Conservation (phyloP, 2,329 filamentous ascomycete genomes). For the Albophoma yamanashiensis region DNA sequence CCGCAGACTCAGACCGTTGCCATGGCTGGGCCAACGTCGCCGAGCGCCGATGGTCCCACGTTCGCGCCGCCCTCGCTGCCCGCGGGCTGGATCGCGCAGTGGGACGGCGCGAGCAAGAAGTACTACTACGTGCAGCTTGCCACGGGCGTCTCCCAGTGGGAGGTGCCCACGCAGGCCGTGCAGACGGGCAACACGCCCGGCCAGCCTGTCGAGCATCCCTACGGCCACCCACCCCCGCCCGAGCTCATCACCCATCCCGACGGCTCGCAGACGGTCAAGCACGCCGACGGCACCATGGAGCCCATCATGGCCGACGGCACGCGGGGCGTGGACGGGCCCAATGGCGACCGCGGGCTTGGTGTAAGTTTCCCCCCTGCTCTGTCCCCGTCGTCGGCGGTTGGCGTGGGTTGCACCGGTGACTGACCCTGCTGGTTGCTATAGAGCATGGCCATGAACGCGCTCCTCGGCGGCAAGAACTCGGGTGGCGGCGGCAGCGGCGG, state of each 20-base stretch:
- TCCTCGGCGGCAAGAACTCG: constrained; percentile 37
- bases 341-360: constrained; percentile 52
- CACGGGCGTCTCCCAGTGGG: constrained; percentile 64
- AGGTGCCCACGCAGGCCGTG: constrained; percentile 55
- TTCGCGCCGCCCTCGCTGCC: constrained; percentile 51
- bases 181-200: constrained; percentile 50
- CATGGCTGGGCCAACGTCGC: constrained; percentile 49
- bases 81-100: constrained; percentile 59
- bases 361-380: constrained; percentile 34
- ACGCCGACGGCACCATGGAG: constrained; percentile 51
- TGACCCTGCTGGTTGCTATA: constrained; percentile 15
- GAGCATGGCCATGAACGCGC: constrained; percentile 50
- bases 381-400: background rate
- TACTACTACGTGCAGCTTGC: constrained; percentile 66
- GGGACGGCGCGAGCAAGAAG: constrained; percentile 53
- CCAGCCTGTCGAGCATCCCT: constrained; percentile 48
- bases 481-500: constrained; percentile 14
- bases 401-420: background rate
- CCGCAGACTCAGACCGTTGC: constrained; percentile 6
- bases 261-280: constrained; percentile 49
- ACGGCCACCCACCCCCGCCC: constrained; percentile 37
- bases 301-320: constrained; percentile 43
- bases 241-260: constrained; percentile 53
- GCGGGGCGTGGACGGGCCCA: constrained; percentile 38
- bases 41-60: constrained; percentile 47